Evolutionary conservation across 2,329 filamentous ascomycete species (phyloP).

Genomic region (Monosporascus sp.): DNA sequence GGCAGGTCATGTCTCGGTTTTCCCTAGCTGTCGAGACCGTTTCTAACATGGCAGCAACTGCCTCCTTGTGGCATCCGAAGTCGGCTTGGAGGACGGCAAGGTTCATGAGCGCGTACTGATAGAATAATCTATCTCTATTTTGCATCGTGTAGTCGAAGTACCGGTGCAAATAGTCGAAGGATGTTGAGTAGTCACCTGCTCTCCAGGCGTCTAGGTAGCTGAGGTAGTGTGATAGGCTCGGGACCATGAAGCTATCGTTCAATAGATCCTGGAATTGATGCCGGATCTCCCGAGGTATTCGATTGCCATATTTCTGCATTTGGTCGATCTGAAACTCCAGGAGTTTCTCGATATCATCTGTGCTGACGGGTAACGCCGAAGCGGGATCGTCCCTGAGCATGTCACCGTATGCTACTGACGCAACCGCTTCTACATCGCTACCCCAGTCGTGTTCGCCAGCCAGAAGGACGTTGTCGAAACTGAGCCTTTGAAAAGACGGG

Average conservation of each 20-base stretch:
- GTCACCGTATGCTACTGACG: constrained; percentile 46
- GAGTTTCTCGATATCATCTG: constrained; percentile 73
- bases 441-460: constrained; percentile 47
- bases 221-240: constrained; percentile 72
- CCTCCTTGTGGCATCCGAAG: constrained; percentile 86
- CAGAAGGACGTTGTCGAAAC: constrained; percentile 53
- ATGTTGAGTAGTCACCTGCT: constrained; percentile 81
- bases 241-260: constrained; percentile 59
- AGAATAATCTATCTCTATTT: constrained; percentile 74
- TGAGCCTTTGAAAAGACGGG: constrained; percentile 49
- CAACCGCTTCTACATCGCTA: constrained; percentile 39
- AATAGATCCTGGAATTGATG: constrained; percentile 66
- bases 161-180: constrained; percentile 85
- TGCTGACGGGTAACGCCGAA: constrained; percentile 53
- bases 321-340: constrained; percentile 85
- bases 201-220: constrained; percentile 90
- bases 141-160: constrained; percentile 98
- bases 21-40: constrained; percentile 92
- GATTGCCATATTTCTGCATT: constrained; percentile 75
- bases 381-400: constrained; percentile 41
- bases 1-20: constrained; percentile 83
- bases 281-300: constrained; percentile 70
- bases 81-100: constrained; percentile 90
- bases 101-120: constrained; percentile 93
- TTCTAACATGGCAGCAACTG: constrained; percentile 90